Conservation (phyloP, 2,329 filamentous ascomycete genomes). For the Botrytis hyacinthi region DNA sequence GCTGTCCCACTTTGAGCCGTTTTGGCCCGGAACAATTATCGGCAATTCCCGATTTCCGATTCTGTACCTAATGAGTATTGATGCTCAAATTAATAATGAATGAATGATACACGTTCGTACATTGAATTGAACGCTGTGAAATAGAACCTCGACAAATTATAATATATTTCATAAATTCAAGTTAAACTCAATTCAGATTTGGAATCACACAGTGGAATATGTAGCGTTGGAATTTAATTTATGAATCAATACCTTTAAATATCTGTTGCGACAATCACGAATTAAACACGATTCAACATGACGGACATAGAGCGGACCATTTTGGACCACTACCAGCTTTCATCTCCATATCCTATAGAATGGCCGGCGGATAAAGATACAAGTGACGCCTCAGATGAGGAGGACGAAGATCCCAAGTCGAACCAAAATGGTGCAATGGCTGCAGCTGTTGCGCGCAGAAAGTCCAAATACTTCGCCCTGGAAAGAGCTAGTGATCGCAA, state of each 20-base stretch:
- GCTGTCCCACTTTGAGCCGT: conserved; percentile 22
- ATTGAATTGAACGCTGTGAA: neutral
- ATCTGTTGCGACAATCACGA: neutral
- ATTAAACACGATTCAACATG: conserved; percentile 43
- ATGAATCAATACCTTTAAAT: neutral
- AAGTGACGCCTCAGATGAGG: conserved; percentile 64
- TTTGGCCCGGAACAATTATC: conserved; percentile 6
- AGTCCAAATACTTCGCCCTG: conserved; percentile 81
- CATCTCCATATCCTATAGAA: conserved; percentile 72
- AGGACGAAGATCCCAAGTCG: conserved; percentile 34
- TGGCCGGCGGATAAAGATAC: conserved; percentile 84
- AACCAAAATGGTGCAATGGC: conserved; percentile 27
- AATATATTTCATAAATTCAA: neutral
- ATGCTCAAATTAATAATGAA: neutral
- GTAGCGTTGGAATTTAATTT: neutral
- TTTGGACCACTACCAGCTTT: conserved; percentile 85
- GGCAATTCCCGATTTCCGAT: conserved; percentile 10
- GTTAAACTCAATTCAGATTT: neutral
- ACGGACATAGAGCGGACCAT: conserved; percentile 73
- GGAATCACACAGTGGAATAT: neutral
- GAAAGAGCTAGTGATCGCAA: conserved; percentile 70
- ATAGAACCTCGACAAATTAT: neutral
- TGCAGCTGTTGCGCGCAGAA: conserved; percentile 52
- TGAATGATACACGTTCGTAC: neutral
- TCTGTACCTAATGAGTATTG: neutral